These are phyloP conservation scores for Blastobotrys raffinosifermentans DNA, from an alignment of 1,139 yeast species.

Conservation along the genomic window DNA sequence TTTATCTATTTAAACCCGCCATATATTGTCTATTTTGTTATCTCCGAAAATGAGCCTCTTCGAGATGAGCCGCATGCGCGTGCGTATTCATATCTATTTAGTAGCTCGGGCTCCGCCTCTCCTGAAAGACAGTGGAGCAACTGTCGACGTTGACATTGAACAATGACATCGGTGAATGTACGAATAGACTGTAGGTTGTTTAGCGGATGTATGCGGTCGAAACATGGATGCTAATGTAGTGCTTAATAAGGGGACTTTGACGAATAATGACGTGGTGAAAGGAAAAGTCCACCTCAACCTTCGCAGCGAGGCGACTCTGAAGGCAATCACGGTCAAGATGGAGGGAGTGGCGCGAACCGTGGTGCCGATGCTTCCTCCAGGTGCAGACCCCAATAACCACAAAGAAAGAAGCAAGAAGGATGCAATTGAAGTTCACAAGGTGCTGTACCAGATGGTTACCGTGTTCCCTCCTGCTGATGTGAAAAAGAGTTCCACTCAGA, in stretches of 20 bases:
- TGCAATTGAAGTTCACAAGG: conserved; percentile 45
- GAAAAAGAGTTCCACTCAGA: conserved; percentile 42
- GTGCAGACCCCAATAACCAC: conserved; percentile 11
- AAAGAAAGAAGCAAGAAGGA: conserved; percentile 14
- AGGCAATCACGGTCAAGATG: conserved; percentile 51
- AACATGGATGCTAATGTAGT: no score
- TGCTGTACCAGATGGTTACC: conserved; percentile 48
- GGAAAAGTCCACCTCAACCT: conserved; percentile 46
- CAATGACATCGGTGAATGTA: no score
- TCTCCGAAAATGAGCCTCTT: no score
- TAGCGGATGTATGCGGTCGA: no score
- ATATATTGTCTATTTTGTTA: no score
- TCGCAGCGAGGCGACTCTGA: conserved; percentile 44
- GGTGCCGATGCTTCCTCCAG: conserved; percentile 32
- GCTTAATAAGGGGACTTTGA: conserved; percentile 35
- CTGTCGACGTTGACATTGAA: no score
- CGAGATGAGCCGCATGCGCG: no score
- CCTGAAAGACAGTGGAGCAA: no score
- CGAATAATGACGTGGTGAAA: conserved; percentile 46
- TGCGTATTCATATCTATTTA: no score
- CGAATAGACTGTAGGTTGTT: no score
- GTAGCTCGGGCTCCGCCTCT: no score
- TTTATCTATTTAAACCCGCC: no score
- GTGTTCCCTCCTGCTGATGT: conserved; percentile 60
- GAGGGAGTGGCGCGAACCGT: conserved; percentile 49